Evolutionary conservation across 139 green algal species (phyloP), one percentile per base, ranked within the genome.

Genomic region (Tetraselmis striata): DNA sequence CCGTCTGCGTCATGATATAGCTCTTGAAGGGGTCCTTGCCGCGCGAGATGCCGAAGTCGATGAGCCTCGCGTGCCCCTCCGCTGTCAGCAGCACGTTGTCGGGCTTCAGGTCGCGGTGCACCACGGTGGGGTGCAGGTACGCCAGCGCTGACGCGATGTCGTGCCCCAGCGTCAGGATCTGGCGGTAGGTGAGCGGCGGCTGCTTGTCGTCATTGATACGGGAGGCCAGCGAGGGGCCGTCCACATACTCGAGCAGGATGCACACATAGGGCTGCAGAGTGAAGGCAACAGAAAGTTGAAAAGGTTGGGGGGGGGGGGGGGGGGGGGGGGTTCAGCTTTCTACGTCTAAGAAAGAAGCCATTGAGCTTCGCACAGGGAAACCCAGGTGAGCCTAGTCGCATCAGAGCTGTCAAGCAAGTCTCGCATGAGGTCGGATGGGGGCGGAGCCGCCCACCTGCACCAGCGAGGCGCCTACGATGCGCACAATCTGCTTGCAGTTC

Each of bases 1-100:
- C 45, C 45, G 45, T 67, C 45, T 67, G 45, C 45, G 45, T 67
- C 30, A 83, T 67, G 18, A 29, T 79, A 2, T 28, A 79, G 28
- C 28, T 28, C 18, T 79, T 30, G 2, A 45, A 30, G 30, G 80
- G 27, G 31, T 79, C 32, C 79, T 85, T 88, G 31, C 85, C 75
- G 11, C 81, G 79, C 1, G 81, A 90, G 80, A 98, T 95, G 25
- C 94, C 94, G 82, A 97, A 97, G 88, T 97, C 94, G 76, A 89
- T 91, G 18, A 97, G 90, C 76, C 83, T 86, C 30, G 83, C 87
- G 1, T 59, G 23, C 2, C 76, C 81, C 1, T 24, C 30, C 29
- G 59, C n/a, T 1, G 81, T 78, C 29, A 87, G 30, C 1, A 88
- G 81, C 25, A 89, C 81, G 75, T 89, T 89, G 29, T 92, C 88